Conservation (phyloP, 305 asterid species). For the Withania somnifera region DNA sequence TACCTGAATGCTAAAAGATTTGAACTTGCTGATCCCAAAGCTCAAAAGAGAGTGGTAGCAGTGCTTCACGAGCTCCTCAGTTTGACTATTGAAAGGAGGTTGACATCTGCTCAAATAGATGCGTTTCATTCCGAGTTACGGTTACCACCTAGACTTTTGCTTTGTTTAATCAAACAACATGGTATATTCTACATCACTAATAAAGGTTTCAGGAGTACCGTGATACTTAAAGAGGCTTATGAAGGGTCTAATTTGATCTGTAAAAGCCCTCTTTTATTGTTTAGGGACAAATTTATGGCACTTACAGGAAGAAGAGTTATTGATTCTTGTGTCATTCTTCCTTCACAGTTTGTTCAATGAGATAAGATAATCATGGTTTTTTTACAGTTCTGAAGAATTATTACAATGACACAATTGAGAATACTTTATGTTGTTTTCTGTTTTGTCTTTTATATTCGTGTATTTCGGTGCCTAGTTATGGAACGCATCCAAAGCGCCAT, state of each 20-base stretch:
- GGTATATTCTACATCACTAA: conserved; percentile 81
- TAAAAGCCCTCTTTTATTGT: conserved; percentile 57
- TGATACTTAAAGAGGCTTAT: conserved; percentile 75
- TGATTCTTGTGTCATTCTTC: conserved; percentile 15
- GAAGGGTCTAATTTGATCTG: conserved; percentile 50
- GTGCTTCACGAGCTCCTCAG: conserved; percentile 94
- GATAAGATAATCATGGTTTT: neutral
- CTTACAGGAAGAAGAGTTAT: conserved; percentile 48
- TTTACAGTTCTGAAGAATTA: neutral
- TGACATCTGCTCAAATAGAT: conserved; percentile 79
- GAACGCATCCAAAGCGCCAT: neutral
- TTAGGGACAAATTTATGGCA: conserved; percentile 47
- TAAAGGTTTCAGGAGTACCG: conserved; percentile 69
- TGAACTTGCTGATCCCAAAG: conserved; percentile 59
- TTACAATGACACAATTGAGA: neutral
- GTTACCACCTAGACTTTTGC: conserved; percentile 67
- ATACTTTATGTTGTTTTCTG: neutral
- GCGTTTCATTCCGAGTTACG: conserved; percentile 73
- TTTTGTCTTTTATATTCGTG: neutral
- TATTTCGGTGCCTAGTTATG: neutral
- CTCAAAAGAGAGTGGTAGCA: conserved; percentile 73
- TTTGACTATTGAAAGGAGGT: conserved; percentile 74
- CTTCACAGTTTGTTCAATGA: neutral
- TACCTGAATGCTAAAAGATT: conserved; percentile 72
- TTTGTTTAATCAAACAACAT: conserved; percentile 79